Percentiles rank a stretch among this genome's conserved stretches.
phyloP scores from a whole-genome alignment of 306 rosid species.

The Cucurbita ficifolia region DNA sequence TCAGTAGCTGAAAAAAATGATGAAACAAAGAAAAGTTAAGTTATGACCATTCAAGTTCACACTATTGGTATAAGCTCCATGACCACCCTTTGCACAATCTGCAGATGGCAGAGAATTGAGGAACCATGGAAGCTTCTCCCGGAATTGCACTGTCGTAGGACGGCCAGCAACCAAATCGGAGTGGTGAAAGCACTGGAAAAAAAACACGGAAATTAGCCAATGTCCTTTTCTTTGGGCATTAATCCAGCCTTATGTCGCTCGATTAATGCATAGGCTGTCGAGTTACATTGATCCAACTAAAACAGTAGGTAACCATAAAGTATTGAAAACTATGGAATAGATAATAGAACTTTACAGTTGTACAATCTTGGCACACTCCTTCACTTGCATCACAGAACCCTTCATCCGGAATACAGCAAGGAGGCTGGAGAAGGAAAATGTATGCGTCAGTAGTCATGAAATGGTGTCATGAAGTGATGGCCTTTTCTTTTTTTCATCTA shows the following conservation, averaged over 20 bases:
- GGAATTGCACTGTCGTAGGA: constrained; percentile 78
- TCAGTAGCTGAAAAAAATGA: neutral
- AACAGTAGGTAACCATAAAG: neutral
- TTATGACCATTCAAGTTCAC: constrained; percentile 69
- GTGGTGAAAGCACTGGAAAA: constrained; percentile 84
- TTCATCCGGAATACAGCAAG: constrained; percentile 80
- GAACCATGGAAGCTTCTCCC: constrained; percentile 98
- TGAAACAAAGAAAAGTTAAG: constrained; percentile 6
- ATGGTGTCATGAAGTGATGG: neutral
- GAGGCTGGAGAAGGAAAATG: constrained; percentile 49
- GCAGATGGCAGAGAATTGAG: constrained; percentile 92
- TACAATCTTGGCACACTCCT: constrained; percentile 90
- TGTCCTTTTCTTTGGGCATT: neutral
- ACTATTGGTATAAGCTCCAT: constrained; percentile 97
- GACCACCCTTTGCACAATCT: constrained; percentile 99
- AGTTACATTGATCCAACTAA: neutral
- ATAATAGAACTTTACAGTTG: constrained; percentile 45
- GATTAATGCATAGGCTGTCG: neutral
- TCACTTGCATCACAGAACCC: constrained; percentile 58
- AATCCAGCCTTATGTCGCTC: neutral
- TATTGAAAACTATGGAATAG: constrained; percentile 11
- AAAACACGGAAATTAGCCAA: constrained; percentile 22
- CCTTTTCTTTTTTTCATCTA: too few species aligned
- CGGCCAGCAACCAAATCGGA: constrained; percentile 80
- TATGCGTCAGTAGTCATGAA: constrained; percentile 20